Conservation (phyloP, 2,329 filamentous ascomycete genomes). For the Aspergillus sp. region DNA sequence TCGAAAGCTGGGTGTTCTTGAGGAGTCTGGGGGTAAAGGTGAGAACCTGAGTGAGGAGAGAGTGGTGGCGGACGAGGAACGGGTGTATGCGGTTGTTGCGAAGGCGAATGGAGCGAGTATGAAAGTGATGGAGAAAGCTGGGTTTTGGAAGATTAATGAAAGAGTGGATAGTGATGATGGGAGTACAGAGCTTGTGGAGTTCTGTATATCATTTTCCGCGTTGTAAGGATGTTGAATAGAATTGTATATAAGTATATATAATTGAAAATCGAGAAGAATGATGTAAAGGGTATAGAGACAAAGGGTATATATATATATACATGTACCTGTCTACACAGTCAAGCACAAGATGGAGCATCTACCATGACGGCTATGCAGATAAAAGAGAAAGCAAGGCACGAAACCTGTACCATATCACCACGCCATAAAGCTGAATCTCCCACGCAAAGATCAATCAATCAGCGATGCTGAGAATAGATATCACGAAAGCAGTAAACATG, state of each 20-base stretch:
- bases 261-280: not conserved
- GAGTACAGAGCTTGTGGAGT: constrained; percentile 7
- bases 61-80: constrained; percentile 29
- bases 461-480: constrained; percentile 17
- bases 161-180: constrained; percentile 10
- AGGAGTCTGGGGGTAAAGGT: not conserved
- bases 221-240: not conserved
- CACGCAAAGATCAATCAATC: constrained; percentile 12
- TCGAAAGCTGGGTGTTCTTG: not conserved
- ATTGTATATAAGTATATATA: constrained; percentile 3
- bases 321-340: constrained; percentile 3
- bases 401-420: constrained; percentile 25
- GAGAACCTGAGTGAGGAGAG: not conserved
- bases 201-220: not conserved
- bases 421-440: constrained; percentile 23
- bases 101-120: constrained; percentile 54
- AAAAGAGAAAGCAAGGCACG: not conserved
- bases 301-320: constrained; percentile 11
- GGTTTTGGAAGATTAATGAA: constrained; percentile 6
- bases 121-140: constrained; percentile 53
- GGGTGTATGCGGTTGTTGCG: constrained; percentile 51
- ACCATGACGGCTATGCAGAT: constrained; percentile 19
- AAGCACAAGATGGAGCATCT: not conserved
- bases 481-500: constrained; percentile 14
- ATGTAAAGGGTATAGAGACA: not conserved